Conservation (phyloP, 208 protist genomes). For the Acanthamoeba triangularis region DNA sequence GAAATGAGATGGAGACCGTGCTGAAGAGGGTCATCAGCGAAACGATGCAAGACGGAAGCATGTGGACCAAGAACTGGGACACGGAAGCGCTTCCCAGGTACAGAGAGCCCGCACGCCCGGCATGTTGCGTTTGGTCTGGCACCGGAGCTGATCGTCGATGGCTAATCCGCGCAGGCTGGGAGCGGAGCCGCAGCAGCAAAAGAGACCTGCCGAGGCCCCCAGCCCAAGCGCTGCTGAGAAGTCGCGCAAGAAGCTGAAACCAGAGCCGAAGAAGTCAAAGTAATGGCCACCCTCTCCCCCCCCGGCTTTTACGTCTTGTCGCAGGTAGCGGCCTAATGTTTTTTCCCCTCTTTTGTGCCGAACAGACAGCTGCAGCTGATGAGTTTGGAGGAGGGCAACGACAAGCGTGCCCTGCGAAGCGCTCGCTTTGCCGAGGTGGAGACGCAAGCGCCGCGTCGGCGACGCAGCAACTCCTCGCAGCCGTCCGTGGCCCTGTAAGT, state of each 20-base stretch:
- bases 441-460: not conserved
- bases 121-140: no score
- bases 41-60: not conserved
- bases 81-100: constrained; percentile 30
- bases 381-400: not conserved
- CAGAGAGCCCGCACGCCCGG: no score
- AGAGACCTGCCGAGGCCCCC: not conserved
- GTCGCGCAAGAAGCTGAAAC: constrained; percentile 28
- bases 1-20: constrained; percentile 54
- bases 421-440: constrained; percentile 31
- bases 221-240: not conserved
- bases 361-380: constrained; percentile 31
- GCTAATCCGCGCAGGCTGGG: not conserved
- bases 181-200: not conserved
- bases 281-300: not conserved
- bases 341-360: not conserved
- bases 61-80: constrained; percentile 69
- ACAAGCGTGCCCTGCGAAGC: constrained; percentile 33
- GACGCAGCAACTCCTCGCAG: not conserved
- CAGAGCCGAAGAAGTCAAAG: not conserved
- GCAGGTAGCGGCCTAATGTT: not conserved
- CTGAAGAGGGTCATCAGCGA: constrained; percentile 70
- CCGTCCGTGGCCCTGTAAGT: constrained; percentile 1
- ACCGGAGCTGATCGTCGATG: no score
- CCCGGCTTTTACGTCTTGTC: no score